Conservation (phyloP, 2,329 filamentous ascomycete species). For the Aspergillus luchuensis region DNA sequence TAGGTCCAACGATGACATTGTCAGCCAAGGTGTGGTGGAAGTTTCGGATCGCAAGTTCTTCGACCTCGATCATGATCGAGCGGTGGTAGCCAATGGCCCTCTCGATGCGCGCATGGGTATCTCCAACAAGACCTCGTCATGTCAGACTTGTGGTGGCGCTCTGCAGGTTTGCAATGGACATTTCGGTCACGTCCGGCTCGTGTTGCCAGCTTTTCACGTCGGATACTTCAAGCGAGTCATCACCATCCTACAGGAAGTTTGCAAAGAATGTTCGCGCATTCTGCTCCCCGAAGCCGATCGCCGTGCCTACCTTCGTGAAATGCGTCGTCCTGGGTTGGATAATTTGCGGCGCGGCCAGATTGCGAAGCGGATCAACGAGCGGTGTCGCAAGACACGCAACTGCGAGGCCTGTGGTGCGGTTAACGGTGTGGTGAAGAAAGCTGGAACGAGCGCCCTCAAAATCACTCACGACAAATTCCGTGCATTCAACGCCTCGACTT, state of each 20-base stretch:
- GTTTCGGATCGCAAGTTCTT: conserved; percentile 93
- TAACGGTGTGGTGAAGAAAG: conserved; percentile 91
- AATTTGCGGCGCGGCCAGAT: conserved; percentile 82
- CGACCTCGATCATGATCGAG: conserved; percentile 78
- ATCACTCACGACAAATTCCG: conserved; percentile 92
- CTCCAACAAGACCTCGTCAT: conserved; percentile 77
- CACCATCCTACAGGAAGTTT: conserved; percentile 89
- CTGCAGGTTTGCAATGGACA: conserved; percentile 89
- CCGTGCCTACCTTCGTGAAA: conserved; percentile 73
- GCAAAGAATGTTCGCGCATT: conserved; percentile 88
- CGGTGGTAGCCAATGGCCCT: conserved; percentile 77
- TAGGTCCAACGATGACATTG: conserved; percentile 88
- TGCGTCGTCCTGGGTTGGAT: conserved; percentile 80
- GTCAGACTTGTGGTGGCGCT: conserved; percentile 78
- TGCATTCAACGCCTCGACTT: conserved; percentile 83
- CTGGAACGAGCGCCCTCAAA: conserved; percentile 79
- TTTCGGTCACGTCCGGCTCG: conserved; percentile 89
- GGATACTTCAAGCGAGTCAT: conserved; percentile 95
- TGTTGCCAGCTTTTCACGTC: conserved; percentile 91
- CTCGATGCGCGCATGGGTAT: conserved; percentile 87
- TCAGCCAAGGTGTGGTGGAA: conserved; percentile 91
- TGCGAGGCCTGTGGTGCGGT: conserved; percentile 79
- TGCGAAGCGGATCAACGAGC: conserved; percentile 83
- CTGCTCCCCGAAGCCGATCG: conserved; percentile 80
- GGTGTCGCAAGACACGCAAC: conserved; percentile 81